A percentile compares a stretch with the other conserved stretches of the same genome.
These are phyloP conservation scores for Cordyceps farinosa DNA, from an alignment of 2,329 filamentous ascomycete genomes.

Conservation along the genomic window DNA sequence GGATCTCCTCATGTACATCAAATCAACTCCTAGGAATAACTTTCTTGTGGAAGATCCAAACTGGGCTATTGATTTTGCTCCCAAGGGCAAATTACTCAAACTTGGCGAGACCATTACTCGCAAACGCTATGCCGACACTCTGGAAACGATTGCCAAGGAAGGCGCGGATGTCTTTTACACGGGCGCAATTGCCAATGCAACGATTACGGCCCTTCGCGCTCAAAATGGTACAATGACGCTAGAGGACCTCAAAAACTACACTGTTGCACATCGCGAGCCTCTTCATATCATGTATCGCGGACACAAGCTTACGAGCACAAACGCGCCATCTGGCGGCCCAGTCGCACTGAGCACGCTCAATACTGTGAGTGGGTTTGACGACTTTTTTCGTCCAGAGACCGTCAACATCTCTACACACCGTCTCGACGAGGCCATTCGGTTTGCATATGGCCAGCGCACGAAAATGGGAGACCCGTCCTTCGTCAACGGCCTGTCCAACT, in stretches of 20 bases:
- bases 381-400: slow-evolving; percentile 54
- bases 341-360: slow-evolving; percentile 73
- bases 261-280: slow-evolving; percentile 58
- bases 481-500: slow-evolving; percentile 55
- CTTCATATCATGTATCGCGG: slow-evolving; percentile 63
- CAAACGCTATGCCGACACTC: slow-evolving; percentile 68
- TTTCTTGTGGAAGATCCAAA: slow-evolving; percentile 68
- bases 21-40: slow-evolving; percentile 43
- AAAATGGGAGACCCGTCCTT: slow-evolving; percentile 75
- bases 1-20: slow-evolving; percentile 70
- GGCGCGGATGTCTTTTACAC: slow-evolving; percentile 68
- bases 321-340: slow-evolving; percentile 69
- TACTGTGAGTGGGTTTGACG: slow-evolving; percentile 66
- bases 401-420: slow-evolving; percentile 67
- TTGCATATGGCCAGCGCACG: slow-evolving; percentile 71
- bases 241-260: slow-evolving; percentile 69
- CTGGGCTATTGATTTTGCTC: slow-evolving; percentile 84
- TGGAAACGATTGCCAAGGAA: slow-evolving; percentile 64
- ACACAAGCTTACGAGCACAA: slow-evolving; percentile 63
- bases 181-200: slow-evolving; percentile 66
- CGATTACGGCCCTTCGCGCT: slow-evolving; percentile 60
- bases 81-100: slow-evolving; percentile 61
- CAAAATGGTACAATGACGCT: slow-evolving; percentile 74
- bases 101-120: slow-evolving; percentile 73
- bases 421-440: slow-evolving; percentile 79